These are phyloP conservation scores for Scleroderma bovista DNA, from an alignment of 768 basidiomycete species.

Conservation along the genomic window DNA sequence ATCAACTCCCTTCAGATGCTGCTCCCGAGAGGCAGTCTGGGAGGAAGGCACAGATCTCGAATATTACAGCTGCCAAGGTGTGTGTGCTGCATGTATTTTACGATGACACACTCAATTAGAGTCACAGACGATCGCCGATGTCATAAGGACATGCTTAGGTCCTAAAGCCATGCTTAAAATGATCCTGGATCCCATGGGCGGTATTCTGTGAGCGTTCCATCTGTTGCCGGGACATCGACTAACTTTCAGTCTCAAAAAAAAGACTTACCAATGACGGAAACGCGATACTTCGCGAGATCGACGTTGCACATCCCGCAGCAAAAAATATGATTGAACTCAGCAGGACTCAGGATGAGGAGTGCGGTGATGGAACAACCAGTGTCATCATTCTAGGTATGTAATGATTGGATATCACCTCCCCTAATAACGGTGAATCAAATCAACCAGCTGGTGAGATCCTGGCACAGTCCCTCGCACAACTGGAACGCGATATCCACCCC, in stretches of 20 bases:
- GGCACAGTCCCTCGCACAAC: slow-evolving; percentile 86
- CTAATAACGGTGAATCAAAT: not conserved
- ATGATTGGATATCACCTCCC: not conserved
- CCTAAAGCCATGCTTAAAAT: slow-evolving; percentile 99
- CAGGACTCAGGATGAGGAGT: slow-evolving; percentile 97
- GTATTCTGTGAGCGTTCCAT: slow-evolving; percentile 68
- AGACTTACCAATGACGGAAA: slow-evolving; percentile 99
- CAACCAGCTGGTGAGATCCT: slow-evolving; percentile 88
- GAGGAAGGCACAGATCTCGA: slow-evolving; percentile 92
- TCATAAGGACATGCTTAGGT: slow-evolving; percentile 94
- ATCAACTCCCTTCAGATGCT: slow-evolving; percentile 53
- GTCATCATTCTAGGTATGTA: slow-evolving; percentile 91
- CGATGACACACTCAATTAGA: not conserved
- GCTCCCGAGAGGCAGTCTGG: slow-evolving; percentile 93
- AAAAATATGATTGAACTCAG: slow-evolving; percentile 99
- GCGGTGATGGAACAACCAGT: slow-evolving; percentile 96
- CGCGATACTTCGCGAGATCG: slow-evolving; percentile 96
- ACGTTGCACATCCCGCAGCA: slow-evolving; percentile 97
- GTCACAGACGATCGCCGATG: slow-evolving; percentile 91
- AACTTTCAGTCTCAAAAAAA: not conserved
- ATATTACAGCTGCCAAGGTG: slow-evolving; percentile 96
- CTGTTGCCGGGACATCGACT: not conserved
- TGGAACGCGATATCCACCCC: slow-evolving; percentile 96
- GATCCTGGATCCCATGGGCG: slow-evolving; percentile 99
- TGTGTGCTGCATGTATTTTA: slow-evolving; percentile 11